Evolutionary conservation across 164 flowering plant species (phyloP), one percentile per base, ranked within the genome.

Genomic region (Vitis riparia): DNA sequence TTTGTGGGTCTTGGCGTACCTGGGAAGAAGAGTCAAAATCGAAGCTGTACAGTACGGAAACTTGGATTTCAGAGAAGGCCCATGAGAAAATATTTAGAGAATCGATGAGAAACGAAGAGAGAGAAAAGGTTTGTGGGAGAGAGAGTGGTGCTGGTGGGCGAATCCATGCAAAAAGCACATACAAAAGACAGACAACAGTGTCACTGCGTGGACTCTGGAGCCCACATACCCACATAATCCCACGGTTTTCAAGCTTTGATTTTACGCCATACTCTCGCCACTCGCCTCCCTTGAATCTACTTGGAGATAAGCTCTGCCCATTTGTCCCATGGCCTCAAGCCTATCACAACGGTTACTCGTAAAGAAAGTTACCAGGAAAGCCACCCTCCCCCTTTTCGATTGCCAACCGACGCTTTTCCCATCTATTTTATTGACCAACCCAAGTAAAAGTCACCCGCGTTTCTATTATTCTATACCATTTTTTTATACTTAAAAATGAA

Each of bases 41-140:
- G n/a, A 61, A 9, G 13, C 9, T 48, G 62, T 61, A 58, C 64
- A 13, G 68, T n/a, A 37, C 44, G 23, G 14, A 49, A 66, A 47
- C 66, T 63, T 70, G 59, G 74, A 70, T 47, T 75, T 66, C 78
- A 70, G 78, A 62, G 78, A 65, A 74, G 55, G 55, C 59, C 60
- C 72, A 64, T 44, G 7, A 5, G 44, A 6, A 37, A 37, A 37
- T 3, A 3, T 37, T 13, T 49, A 59, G 66, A 32, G 59, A 56
- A 74, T 56, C 68, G 63, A 17, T 15, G 66, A 59, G 16, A 9
- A 29, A 3, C 2, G 49, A 14, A 14, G 74, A 17, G 14, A 51
- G 32, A 10, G 19, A 17, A 16, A 32, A 50, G 37, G 11, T 64
- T 64, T 51, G 23, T 23, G 17, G 55, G 55, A 64, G n/a, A 51